Conservation (phyloP, 2,329 filamentous ascomycete genomes). For the Ceratocystiopsis brevicomis region DNA sequence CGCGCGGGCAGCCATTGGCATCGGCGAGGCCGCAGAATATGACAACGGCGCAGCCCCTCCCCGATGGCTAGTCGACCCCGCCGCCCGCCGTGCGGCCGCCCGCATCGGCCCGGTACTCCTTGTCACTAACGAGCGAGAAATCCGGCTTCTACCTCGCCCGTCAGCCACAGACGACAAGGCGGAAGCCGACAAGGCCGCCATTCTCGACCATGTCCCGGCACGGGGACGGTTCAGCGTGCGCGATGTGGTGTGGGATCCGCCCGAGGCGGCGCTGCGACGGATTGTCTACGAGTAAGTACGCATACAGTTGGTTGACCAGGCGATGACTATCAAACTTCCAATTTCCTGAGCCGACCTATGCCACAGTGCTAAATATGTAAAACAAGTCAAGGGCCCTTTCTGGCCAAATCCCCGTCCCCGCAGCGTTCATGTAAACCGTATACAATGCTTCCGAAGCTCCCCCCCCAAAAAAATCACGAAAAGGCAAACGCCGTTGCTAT, state of each 20-base stretch:
- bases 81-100: neutral
- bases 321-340: too few relatives aligned
- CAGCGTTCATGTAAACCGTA: too few relatives aligned
- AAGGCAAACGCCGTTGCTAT: conserved; percentile 3
- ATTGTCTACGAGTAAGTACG: conserved; percentile 14
- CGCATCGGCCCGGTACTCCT: conserved; percentile 10
- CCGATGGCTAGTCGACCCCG: neutral
- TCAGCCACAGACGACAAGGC: neutral
- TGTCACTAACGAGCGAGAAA: conserved; percentile 11
- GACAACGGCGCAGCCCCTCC: neutral
- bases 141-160: conserved; percentile 4
- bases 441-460: too few relatives aligned
- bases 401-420: too few relatives aligned
- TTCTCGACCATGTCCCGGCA: conserved; percentile 7
- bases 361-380: too few relatives aligned
- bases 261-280: conserved; percentile 9
- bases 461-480: neutral
- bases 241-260: conserved; percentile 22
- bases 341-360: too few relatives aligned
- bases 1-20: conserved; percentile 18
- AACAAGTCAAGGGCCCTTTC: too few relatives aligned
- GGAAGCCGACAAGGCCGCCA: neutral
- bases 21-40: conserved; percentile 5
- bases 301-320: conserved; percentile 1
- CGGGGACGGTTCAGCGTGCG: conserved; percentile 15